Evolutionary conservation across 352 stramenopile species (phyloP), one percentile per base, ranked within the genome.

Genomic region (Phytophthora idaei): DNA sequence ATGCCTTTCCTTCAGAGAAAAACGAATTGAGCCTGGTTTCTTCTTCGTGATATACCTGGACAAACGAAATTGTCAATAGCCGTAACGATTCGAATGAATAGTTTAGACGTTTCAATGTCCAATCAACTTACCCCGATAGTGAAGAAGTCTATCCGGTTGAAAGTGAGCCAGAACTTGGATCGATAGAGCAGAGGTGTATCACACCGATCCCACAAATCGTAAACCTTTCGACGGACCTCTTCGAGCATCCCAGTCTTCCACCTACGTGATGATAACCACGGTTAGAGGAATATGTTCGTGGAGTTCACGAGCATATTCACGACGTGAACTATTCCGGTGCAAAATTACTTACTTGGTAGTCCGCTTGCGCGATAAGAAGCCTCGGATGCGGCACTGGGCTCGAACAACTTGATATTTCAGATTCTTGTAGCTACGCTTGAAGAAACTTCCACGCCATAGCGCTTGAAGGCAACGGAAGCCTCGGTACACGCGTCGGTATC

Each of bases 131-230:
- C 84, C 2, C 85, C 85, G 47, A 94, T 76, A 54, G 84, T 89
- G 59, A 94, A 91, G 34, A 91, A 94, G 55, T 94, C 82, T 2
- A 73, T 52, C 14, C 65, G 67, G 57, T 91, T 86, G 62, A 92
- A 94, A 10, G 77, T 89, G 39, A 93, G 67, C 87, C 87, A 94
- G 54, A 94, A 94, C 56, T 93, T 92, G 49, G 87, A 91, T 15
- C 87, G 76, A 67, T 94, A 80, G 0, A 92, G 63, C 21, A 94
- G 54, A 5, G 87, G 80, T 14, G 86, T 83, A 50, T 89, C 76
- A 37, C 77, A 89, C 45, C 81, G 72, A 29, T 81, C 66, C 87
- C 87, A 94, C 32, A 92, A 47, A 37, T 83, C 77, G 41, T 90
- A 93, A n/a, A 92, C 85, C 39, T 80, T 82, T 36, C 64, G 65